Evolutionary conservation across 345 rosid species (phyloP).

Genomic region (Mallotus nudiflorus): DNA sequence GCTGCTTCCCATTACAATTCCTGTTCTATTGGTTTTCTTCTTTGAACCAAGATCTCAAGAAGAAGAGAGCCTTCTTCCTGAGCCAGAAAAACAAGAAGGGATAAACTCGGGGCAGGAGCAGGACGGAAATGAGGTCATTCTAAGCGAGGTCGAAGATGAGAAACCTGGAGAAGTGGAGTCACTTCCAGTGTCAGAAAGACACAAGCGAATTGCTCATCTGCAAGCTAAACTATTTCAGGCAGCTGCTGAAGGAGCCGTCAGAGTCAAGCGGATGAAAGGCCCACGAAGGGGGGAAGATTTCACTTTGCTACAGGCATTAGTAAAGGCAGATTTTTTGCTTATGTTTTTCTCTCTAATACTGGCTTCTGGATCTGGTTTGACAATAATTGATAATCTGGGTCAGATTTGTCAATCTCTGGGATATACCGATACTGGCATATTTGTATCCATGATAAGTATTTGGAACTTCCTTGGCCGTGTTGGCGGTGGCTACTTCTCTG

Average conservation of each 20-base stretch:
- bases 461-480: slow-evolving; percentile 98
- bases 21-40: slow-evolving; percentile 55
- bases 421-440: slow-evolving; percentile 69
- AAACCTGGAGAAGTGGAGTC: slow-evolving; percentile 78
- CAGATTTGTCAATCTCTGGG: slow-evolving; percentile 94
- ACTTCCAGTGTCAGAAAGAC: slow-evolving; percentile 84
- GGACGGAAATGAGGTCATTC: slow-evolving; percentile 47
- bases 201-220: slow-evolving; percentile 74
- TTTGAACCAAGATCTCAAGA: slow-evolving; percentile 37
- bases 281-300: slow-evolving; percentile 94
- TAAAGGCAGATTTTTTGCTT: slow-evolving; percentile 92
- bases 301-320: slow-evolving; percentile 77
- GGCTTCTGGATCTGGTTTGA: slow-evolving; percentile 95
- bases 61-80: slow-evolving; percentile 63
- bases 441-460: slow-evolving; percentile 93
- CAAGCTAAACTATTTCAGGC: slow-evolving; percentile 78
- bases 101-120: slow-evolving; percentile 34
- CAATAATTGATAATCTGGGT: slow-evolving; percentile 92
- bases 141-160: slow-evolving; percentile 94
- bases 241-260: slow-evolving; percentile 85
- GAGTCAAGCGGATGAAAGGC: slow-evolving; percentile 74
- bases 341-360: slow-evolving; percentile 77
- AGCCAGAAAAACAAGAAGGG: slow-evolving; percentile 44
- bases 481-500: slow-evolving; percentile 95
- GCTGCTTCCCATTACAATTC: slow-evolving; percentile 62